Percentiles rank a stretch among this genome's conserved stretches.
Conservation (phyloP, 208 protist genomes). For the Acanthamoeba castellanii region DNA sequence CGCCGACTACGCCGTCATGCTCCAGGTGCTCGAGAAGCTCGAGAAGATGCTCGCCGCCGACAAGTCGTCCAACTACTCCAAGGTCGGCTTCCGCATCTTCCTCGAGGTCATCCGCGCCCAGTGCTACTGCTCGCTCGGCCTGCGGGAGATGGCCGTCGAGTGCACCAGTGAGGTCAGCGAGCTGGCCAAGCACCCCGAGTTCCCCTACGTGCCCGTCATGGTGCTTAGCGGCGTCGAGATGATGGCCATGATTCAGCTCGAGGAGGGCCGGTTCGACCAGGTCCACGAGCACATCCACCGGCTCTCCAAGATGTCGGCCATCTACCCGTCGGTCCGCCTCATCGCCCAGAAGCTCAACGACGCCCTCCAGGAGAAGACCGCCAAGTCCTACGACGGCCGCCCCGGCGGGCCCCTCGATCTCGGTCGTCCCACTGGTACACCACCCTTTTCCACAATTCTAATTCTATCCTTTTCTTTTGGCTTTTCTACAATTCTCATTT, state of each 20-base stretch:
- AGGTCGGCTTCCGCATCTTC: slow-evolving; percentile 63
- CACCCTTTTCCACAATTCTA: neutral
- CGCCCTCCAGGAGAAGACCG: slow-evolving; percentile 45
- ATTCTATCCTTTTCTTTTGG: neutral
- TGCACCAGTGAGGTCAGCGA: slow-evolving; percentile 69
- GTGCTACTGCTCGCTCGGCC: slow-evolving; percentile 69
- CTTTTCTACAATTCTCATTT: neutral
- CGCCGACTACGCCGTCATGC: slow-evolving; percentile 71
- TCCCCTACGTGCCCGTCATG: slow-evolving; percentile 27
- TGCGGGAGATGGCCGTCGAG: slow-evolving; percentile 73
- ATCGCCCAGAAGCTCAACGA: slow-evolving; percentile 60
- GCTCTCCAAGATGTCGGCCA: slow-evolving; percentile 43
- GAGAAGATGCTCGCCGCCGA: slow-evolving; percentile 47
- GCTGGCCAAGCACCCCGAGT: slow-evolving; percentile 40
- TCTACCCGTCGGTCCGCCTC: slow-evolving; percentile 63
- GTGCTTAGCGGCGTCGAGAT: slow-evolving; percentile 54
- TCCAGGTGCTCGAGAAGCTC: slow-evolving; percentile 74
- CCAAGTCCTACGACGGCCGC: slow-evolving; percentile 9
- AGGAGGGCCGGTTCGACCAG: slow-evolving; percentile 44
- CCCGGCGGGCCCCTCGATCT: neutral
- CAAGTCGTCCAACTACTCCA: slow-evolving; percentile 67
- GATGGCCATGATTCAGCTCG: slow-evolving; percentile 71
- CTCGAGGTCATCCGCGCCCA: slow-evolving; percentile 67
- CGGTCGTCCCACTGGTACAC: neutral
- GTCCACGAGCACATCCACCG: slow-evolving; percentile 66